A percentile compares a stretch with the other conserved stretches of the same genome.
Conservation (phyloP, 495 filamentous ascomycete genomes). For the Cenococcum geophilum region DNA sequence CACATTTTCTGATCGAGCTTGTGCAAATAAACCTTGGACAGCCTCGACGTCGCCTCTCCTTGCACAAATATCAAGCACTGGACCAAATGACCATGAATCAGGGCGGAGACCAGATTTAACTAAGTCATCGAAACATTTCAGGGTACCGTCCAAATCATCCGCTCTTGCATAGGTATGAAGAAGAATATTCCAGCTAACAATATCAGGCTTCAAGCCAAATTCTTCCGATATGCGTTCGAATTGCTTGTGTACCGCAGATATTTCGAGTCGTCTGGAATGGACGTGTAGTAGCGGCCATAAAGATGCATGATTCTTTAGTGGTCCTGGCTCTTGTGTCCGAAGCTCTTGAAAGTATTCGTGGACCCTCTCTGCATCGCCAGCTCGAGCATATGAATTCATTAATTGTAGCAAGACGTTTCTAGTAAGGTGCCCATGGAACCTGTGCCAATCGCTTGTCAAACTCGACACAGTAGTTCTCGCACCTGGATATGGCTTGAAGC, state of each 20-base stretch:
- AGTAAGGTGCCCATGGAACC: slow-evolving; percentile 18
- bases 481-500: not conserved
- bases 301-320: slow-evolving; percentile 37
- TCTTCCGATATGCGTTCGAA: slow-evolving; percentile 53
- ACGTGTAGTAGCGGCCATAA: slow-evolving; percentile 51
- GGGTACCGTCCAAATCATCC: slow-evolving; percentile 57
- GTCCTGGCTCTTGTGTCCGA: slow-evolving; percentile 30
- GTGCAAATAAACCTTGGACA: slow-evolving; percentile 53
- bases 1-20: slow-evolving; percentile 14
- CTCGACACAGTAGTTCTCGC: slow-evolving; percentile 3
- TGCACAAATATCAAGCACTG: slow-evolving; percentile 64
- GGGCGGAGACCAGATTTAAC: slow-evolving; percentile 43
- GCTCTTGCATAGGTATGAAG: slow-evolving; percentile 63
- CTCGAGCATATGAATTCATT: slow-evolving; percentile 46
- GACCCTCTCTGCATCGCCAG: slow-evolving; percentile 49
- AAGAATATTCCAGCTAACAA: slow-evolving; percentile 66
- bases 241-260: slow-evolving; percentile 48
- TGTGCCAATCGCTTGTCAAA: slow-evolving; percentile 22
- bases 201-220: slow-evolving; percentile 50
- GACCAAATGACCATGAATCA: slow-evolving; percentile 58
- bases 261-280: slow-evolving; percentile 58
- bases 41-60: slow-evolving; percentile 68
- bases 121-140: slow-evolving; percentile 54
- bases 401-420: slow-evolving; percentile 14
- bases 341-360: slow-evolving; percentile 53